Base-by-base conservation (phyloP, 2,329 filamentous ascomycete species). In the Exophiala aquamarina region DNA sequence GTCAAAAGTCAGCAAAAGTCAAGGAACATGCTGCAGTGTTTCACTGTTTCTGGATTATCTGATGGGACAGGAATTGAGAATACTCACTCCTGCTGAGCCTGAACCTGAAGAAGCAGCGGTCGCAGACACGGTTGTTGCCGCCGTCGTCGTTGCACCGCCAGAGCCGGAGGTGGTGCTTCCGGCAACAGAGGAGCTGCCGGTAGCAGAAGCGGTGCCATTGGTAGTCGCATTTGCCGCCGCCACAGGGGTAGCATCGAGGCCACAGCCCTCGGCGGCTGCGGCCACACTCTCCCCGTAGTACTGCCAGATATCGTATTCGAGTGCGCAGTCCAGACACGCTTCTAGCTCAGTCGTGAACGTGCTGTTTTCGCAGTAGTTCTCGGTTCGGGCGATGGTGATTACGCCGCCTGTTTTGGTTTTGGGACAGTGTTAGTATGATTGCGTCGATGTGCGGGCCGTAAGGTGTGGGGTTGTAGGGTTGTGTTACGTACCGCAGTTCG, bases 281-380 rank as follows among this genome's bases (percentile, higher is more conserved):
- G 55, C 50, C 15, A 76, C 66, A 8, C 64, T 61, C 14, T 55
- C 46, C 13, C 70, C 68, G 40, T 76, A 76, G 50, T 68, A 64
- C 34, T 65, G 55, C 72, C 72, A 75, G 54, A 76, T 71, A 21
- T 73, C 60, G 42, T 66, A 68, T 15, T 66, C 57, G 23, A 67
- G 51, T 33, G 72, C 72, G 47, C 73, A 76, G 37, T 70, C 59
- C 20, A 76, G 64, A 54, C 65, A 67, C 4, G 47, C 59, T 10
- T 53, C 48, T n/a, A 66, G 55, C 13, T 59, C 45, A 3, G 57
- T 52, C 7, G 52, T 62, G 53, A 59, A 62, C n/a, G 57, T 63
- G 2, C 62, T 47, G 34, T 57, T 56, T 19, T 57, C 42, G 50
- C 62, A 67, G 48, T 60, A 62, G 23, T 60, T 54, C 15, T 52